Conservation (phyloP, 306 rosid genomes). For the Sicyos edulis region DNA sequence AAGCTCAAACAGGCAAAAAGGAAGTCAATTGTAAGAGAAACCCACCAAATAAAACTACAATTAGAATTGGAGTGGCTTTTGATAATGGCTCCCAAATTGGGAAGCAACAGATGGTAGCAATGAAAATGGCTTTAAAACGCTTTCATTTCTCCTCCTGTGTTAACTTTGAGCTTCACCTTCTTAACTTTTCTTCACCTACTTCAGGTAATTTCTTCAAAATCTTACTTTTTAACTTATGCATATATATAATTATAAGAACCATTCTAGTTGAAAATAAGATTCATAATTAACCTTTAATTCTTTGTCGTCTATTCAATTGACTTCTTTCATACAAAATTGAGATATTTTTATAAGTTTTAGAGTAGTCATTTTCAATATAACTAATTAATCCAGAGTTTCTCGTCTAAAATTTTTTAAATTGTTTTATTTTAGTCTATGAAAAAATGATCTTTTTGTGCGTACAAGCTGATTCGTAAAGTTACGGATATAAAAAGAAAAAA, state of each 20-base stretch:
- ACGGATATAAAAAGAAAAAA: too few relatives aligned
- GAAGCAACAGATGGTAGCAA: constrained; percentile 40
- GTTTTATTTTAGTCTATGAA: too few relatives aligned
- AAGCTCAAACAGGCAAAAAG: background rate
- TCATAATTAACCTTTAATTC: background rate
- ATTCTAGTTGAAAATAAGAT: too few relatives aligned
- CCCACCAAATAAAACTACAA: background rate
- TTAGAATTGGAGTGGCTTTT: constrained; percentile 30
- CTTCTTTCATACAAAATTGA: background rate
- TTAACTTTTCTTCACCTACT: constrained; percentile 19
- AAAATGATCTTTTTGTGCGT: too few relatives aligned
- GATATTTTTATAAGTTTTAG: too few relatives aligned
- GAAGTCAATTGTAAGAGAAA: background rate
- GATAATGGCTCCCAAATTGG: constrained; percentile 30
- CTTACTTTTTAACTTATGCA: background rate
- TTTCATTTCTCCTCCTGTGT: constrained; percentile 14
- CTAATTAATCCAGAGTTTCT: too few relatives aligned
- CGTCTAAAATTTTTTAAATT: too few relatives aligned
- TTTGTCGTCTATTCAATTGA: background rate
- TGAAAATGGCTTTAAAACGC: constrained; percentile 40
- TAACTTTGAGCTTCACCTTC: constrained; percentile 24
- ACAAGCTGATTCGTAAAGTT: too few relatives aligned
- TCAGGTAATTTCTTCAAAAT: constrained; percentile 30
- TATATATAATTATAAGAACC: too few relatives aligned
- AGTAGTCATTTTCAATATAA: too few relatives aligned